These are phyloP conservation scores for Blastobotrys buckinghamii DNA, from an alignment of 1,139 yeast species.

Conservation along the genomic window DNA sequence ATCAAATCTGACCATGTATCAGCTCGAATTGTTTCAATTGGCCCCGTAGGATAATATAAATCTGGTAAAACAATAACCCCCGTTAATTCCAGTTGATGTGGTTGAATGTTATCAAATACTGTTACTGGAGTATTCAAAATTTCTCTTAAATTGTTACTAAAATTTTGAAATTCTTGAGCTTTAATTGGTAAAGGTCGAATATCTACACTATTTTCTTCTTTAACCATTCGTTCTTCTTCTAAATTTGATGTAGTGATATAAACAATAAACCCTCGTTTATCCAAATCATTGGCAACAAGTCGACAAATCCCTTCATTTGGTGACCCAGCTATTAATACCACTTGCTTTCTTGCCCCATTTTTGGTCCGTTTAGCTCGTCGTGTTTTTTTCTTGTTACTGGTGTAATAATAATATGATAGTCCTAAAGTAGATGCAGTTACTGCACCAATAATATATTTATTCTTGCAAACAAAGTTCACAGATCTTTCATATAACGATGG, in stretches of 20 bases:
- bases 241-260: slow-evolving; percentile 66
- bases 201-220: slow-evolving; percentile 47
- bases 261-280: slow-evolving; percentile 72
- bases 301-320: slow-evolving; percentile 72
- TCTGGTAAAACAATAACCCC: slow-evolving; percentile 62
- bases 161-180: slow-evolving; percentile 38
- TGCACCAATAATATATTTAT: slow-evolving; percentile 24
- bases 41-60: slow-evolving; percentile 62
- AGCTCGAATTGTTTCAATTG: slow-evolving; percentile 52
- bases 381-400: slow-evolving; percentile 14
- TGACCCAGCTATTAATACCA: slow-evolving; percentile 67
- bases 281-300: slow-evolving; percentile 65
- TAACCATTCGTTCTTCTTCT: slow-evolving; percentile 54
- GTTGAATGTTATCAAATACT: slow-evolving; percentile 47
- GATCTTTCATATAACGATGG: slow-evolving; percentile 20
- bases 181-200: slow-evolving; percentile 50
- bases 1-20: slow-evolving; percentile 49
- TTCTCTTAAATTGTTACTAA: slow-evolving; percentile 38
- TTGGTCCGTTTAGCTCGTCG: slow-evolving; percentile 58
- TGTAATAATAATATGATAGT: slow-evolving; percentile 18
- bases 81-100: slow-evolving; percentile 48
- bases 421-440: slow-evolving; percentile 24
- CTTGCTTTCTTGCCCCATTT: slow-evolving; percentile 72
- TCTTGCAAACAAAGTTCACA: slow-evolving; percentile 26
- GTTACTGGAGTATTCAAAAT: slow-evolving; percentile 39